These are phyloP conservation scores for Ceratonia siliqua DNA, from an alignment of 306 rosid species.

Conservation along the genomic window DNA sequence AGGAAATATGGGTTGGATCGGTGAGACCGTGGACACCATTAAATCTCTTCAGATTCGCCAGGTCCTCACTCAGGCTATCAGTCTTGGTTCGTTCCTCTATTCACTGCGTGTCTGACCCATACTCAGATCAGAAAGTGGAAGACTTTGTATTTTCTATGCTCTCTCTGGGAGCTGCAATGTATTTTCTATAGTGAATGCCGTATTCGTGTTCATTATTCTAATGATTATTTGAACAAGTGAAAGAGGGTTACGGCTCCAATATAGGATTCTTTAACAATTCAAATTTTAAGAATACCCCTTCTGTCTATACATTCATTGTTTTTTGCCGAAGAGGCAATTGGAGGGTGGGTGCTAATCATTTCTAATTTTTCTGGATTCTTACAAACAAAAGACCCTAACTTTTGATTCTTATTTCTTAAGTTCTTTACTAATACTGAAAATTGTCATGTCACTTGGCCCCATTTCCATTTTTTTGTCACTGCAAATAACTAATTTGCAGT, in stretches of 20 bases:
- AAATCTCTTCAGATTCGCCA: constrained; percentile 93
- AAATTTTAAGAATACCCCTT: not conserved
- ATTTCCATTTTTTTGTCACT: no score
- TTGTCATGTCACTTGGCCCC: no score
- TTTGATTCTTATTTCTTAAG: no score
- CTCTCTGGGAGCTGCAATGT: constrained; percentile 1
- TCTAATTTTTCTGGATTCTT: not conserved
- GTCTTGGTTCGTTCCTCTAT: constrained; percentile 65
- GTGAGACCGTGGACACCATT: constrained; percentile 67
- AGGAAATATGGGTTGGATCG: constrained; percentile 69
- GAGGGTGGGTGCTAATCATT: not conserved
- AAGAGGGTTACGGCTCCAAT: not conserved
- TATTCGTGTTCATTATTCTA: not conserved
- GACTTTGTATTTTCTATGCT: not conserved
- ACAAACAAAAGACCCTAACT: not conserved
- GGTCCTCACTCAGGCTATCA: constrained; percentile 72
- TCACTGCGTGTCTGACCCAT: not conserved
- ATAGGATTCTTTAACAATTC: not conserved
- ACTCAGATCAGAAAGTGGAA: no score
- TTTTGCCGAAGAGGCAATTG: not conserved
- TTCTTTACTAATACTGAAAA: no score
- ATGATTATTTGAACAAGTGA: not conserved
- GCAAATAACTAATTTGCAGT: no score
- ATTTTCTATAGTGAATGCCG: not conserved
- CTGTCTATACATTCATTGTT: not conserved